A percentile compares a stretch with the other conserved stretches of the same genome.
Evolutionary conservation across 2,329 filamentous ascomycete genomes (phyloP).

Genomic region (Colletotrichum neosansevieriae): DNA sequence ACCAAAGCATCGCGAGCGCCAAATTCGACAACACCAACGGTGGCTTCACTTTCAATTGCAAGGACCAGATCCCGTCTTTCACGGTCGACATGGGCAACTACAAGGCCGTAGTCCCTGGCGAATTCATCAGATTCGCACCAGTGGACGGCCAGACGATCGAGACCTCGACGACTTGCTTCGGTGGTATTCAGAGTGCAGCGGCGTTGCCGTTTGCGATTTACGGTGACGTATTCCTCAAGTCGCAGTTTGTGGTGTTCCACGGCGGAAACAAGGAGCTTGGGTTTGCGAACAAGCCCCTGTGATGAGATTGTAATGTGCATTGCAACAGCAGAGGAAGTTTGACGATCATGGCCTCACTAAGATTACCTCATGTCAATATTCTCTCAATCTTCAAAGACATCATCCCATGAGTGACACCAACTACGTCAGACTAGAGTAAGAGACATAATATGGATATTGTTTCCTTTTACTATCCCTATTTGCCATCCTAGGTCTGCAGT

Average conservation of each 20-base stretch:
- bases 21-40: slow-evolving; percentile 58
- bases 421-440: too few species aligned
- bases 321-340: too few species aligned
- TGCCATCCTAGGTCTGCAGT: too few species aligned
- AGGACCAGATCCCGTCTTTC: slow-evolving; percentile 59
- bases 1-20: slow-evolving; percentile 66
- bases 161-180: slow-evolving; percentile 48
- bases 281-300: slow-evolving; percentile 54
- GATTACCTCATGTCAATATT: not conserved
- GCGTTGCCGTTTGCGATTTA: slow-evolving; percentile 54
- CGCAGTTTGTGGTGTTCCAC: slow-evolving; percentile 59
- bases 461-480: too few species aligned
- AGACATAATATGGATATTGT: too few species aligned
- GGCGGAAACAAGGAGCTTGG: slow-evolving; percentile 49
- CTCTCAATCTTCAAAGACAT: not conserved
- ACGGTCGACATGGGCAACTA: slow-evolving; percentile 51
- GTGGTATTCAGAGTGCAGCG: slow-evolving; percentile 53
- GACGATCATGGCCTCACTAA: not conserved
- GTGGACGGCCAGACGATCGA: slow-evolving; percentile 41
- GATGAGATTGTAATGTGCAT: not conserved
- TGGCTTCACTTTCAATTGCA: slow-evolving; percentile 71
- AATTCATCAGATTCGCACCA: slow-evolving; percentile 54
- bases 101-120: slow-evolving; percentile 50
- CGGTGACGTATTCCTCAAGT: slow-evolving; percentile 57
- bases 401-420: too few species aligned